Base-by-base conservation (phyloP, 805 yeast species). In the Peterozyma xylosa region DNA sequence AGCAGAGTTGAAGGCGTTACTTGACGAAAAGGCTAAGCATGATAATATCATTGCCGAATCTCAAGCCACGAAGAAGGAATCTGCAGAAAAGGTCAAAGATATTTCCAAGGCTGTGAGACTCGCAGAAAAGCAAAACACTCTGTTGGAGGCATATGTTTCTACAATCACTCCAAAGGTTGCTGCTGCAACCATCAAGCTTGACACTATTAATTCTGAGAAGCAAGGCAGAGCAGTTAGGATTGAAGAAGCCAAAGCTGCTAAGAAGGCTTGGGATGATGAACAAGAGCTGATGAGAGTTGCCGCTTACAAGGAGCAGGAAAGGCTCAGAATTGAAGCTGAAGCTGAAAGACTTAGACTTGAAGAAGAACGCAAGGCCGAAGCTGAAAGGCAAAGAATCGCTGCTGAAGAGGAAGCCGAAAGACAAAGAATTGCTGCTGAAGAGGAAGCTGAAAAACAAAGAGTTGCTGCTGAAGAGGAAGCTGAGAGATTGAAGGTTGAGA, bases 261-360 rank as follows among this genome's bases (percentile, higher is more conserved):
- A 55, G 42, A 44, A 51, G 27, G 57, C 57, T 16, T 76, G 81
- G 81, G 66, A 68, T 48, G 52, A 52, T 5, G 78, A 76, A 48
- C 64, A 66, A 57, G 62, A 65, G 38, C 64, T 57, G n/a, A 56
- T 73, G 42, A 73, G 74, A 43, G 55, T 62, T 40, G 65, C 66
- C 41, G 68, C 68, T 42, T 76, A 73, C 16, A 57, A 60, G 43
- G 75, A 69, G 43, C 77, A 73, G 49, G 76, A 71, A 52, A 59
- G 66, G 43, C 52, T 66, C 43, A 60, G 68, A 46, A 56, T 65
- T 16, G 70, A 67, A 49, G 63, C 60, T 11, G 67, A 62, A 48
- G 64, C 56, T 38, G 68, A 63, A 51, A 57, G 70, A 50, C 53
- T 60, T 54, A 60, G 71, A 46, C 41, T 68, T 44, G 79, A 73